Evolutionary conservation across 2,329 filamentous ascomycete genomes (phyloP).

Genomic region (Diaporthe batatas): DNA sequence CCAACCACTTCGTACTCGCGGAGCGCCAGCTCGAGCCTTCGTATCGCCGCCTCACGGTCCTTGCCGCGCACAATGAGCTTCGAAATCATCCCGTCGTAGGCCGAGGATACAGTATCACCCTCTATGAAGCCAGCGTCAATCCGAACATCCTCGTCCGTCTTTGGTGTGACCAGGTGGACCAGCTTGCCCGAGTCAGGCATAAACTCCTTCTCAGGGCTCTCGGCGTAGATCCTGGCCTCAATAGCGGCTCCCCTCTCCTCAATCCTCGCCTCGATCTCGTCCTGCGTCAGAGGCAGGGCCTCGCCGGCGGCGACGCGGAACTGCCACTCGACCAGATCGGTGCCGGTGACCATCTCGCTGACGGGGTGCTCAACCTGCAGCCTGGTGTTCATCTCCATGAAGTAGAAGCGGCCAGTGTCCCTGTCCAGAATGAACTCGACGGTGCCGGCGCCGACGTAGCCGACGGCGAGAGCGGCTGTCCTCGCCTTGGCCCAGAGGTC

Average conservation of each 20-base stretch:
- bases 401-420: slow-evolving; percentile 83
- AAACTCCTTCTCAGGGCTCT: slow-evolving; percentile 92
- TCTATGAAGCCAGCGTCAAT: slow-evolving; percentile 94
- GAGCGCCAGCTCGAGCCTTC: slow-evolving; percentile 83
- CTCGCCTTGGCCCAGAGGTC: slow-evolving; percentile 76
- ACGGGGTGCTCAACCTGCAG: slow-evolving; percentile 98
- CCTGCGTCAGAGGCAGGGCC: slow-evolving; percentile 67
- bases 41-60: slow-evolving; percentile 83
- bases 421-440: slow-evolving; percentile 93
- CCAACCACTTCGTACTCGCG: slow-evolving; percentile 94
- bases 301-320: slow-evolving; percentile 78
- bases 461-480: slow-evolving; percentile 78
- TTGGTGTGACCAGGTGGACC: slow-evolving; percentile 83
- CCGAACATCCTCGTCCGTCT: slow-evolving; percentile 78
- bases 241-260: slow-evolving; percentile 85
- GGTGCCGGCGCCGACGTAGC: slow-evolving; percentile 91
- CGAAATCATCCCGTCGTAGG: slow-evolving; percentile 99
- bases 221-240: slow-evolving; percentile 96
- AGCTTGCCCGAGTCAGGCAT: slow-evolving; percentile 93
- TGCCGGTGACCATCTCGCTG: slow-evolving; percentile 77
- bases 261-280: slow-evolving; percentile 81
- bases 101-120: slow-evolving; percentile 91
- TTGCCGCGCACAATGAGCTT: slow-evolving; percentile 93
- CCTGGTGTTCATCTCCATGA: slow-evolving; percentile 87
- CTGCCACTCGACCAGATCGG: slow-evolving; percentile 93